Evolutionary conservation across 495 filamentous ascomycete genomes (phyloP), one percentile per base, ranked within the genome.

Genomic region (Penicillium silybi): DNA sequence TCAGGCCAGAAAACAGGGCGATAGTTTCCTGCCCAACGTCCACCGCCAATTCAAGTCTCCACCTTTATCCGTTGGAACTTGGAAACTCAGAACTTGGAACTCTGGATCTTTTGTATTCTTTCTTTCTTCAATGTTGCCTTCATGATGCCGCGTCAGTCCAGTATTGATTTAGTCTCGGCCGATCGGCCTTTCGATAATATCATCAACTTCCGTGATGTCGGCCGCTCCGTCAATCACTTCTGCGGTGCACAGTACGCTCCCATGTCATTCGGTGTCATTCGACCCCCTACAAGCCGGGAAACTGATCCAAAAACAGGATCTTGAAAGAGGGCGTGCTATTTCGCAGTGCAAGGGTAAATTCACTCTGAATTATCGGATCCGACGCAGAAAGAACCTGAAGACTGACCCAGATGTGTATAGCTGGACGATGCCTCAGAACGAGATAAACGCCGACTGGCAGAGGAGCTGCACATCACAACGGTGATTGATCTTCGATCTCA

Each of bases 131-230:
- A 49, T 47, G 8, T 32, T 52, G 26, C 10, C 17, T 44, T 41
- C 44, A 37, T 42, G 10, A 66, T 66, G 63, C 44, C 62, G 16
- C 65, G 69, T 47, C 61, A 64, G 22, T 67, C 65, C 38, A 72
- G 69, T 53, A 57, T 72, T 22, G 69, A 71, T 57, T 68, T 74
- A 41, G 69, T 64, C 59, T 70, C 72, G n/a, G 62, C 69, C 39
- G 68, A 71, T 46, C 64, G 70, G 3, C 71, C 75, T 1, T 84
- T 91, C 53, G 75, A 86, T 45, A 83, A 76, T 37, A 81, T 92
- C 53, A 73, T 88, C 65, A 93, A 95, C 64, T 92, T 95, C 68
- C 83, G 90, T 32, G 90, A 95, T 77, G 85, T 93, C 48, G 90
- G 85, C n/a, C 71, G 76, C 48, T 83, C 82, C 11, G 73, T 92